A percentile compares a stretch with the other conserved stretches of the same genome.
Evolutionary conservation across 2,329 filamentous ascomycete species (phyloP).

Genomic region (Arthrobotrys musiformis): DNA sequence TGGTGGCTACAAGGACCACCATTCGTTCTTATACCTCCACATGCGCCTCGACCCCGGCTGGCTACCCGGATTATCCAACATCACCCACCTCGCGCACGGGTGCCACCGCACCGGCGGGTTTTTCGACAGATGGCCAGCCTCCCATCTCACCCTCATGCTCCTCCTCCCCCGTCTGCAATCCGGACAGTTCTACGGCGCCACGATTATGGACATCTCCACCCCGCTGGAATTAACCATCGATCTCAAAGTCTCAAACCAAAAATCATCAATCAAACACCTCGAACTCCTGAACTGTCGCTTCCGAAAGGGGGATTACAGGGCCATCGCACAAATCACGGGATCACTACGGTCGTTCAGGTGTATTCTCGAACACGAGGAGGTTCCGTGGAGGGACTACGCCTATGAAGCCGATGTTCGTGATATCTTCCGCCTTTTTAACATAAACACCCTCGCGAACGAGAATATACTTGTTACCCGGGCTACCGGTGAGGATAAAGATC

Average conservation of each 20-base stretch:
- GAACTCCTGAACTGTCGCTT: slow-evolving; percentile 9
- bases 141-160: neutral
- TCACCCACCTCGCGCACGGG: slow-evolving; percentile 11
- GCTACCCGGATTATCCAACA: slow-evolving; percentile 16
- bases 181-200: neutral
- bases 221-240: neutral
- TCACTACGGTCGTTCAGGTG: neutral
- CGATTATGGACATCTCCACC: neutral
- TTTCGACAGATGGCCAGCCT: slow-evolving; percentile 12
- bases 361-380: slow-evolving; percentile 2
- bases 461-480: neutral
- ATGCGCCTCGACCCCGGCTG: neutral
- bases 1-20: neutral
- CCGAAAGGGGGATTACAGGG: neutral
- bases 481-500: slow-evolving; percentile 2
- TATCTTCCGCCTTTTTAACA: neutral
- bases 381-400: neutral
- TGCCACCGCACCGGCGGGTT: neutral
- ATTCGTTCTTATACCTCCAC: neutral
- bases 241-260: neutral
- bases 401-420: neutral
- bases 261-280: slow-evolving; percentile 18
- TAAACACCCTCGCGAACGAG: neutral
- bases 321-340: slow-evolving; percentile 4
- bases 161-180: slow-evolving; percentile 19